phyloP scores from a whole-genome alignment of 805 yeast genomes.

The Kockiozyma suomiensis region DNA sequence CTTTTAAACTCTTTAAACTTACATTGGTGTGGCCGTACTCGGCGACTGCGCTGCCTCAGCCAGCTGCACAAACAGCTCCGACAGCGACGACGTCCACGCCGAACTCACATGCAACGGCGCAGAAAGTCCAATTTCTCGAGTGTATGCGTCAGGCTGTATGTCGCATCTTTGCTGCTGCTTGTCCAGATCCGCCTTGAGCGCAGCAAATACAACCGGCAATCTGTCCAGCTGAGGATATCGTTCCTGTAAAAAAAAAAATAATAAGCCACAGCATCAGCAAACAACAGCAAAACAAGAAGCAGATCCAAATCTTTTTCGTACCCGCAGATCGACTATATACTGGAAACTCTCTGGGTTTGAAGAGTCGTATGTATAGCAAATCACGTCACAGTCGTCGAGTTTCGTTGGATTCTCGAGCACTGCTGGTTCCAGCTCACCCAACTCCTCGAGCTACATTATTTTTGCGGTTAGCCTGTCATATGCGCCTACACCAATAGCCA shows the following conservation, averaged over 20 bases:
- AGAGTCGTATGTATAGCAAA: slow-evolving; percentile 89
- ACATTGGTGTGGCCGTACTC: slow-evolving; percentile 59
- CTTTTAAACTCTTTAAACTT: neutral
- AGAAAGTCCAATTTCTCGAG: slow-evolving; percentile 62
- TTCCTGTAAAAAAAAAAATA: slow-evolving; percentile 45
- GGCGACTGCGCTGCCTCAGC: slow-evolving; percentile 89
- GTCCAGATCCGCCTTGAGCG: slow-evolving; percentile 92
- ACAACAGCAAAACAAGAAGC: too few species aligned
- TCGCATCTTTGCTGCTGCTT: slow-evolving; percentile 90
- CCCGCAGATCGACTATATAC: slow-evolving; percentile 69
- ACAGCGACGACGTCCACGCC: slow-evolving; percentile 80
- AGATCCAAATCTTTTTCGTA: too few species aligned
- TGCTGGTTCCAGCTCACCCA: slow-evolving; percentile 84
- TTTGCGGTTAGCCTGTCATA: too few species aligned
- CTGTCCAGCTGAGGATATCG: slow-evolving; percentile 58
- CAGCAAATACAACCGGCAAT: slow-evolving; percentile 85
- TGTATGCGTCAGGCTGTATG: slow-evolving; percentile 83
- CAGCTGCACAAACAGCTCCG: slow-evolving; percentile 78
- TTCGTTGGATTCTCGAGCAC: slow-evolving; percentile 69
- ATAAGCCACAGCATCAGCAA: too few species aligned
- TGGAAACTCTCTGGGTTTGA: slow-evolving; percentile 95
- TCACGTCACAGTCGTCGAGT: slow-evolving; percentile 83
- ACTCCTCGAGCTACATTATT: slow-evolving; percentile 70
- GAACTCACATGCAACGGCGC: slow-evolving; percentile 92
- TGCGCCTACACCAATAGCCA: too few species aligned